Evolutionary conservation across 2,329 filamentous ascomycete species (phyloP), one percentile per base, ranked within the genome.

Genomic region (Sclerotinia minor): DNA sequence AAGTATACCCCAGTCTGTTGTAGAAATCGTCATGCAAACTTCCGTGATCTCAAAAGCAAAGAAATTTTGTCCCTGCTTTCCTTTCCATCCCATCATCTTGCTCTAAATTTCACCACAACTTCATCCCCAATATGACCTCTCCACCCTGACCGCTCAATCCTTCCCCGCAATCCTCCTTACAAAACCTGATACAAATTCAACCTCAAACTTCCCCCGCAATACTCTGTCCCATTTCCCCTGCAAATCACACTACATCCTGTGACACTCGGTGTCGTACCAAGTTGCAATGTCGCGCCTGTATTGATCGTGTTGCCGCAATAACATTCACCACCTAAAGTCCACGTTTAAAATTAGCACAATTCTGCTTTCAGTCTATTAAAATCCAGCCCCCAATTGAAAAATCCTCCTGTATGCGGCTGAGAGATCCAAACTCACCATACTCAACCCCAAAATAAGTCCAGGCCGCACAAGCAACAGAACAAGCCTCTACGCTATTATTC

Each of bases 381-480:
- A 21, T n/a, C 26, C 21, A 1, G 21, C 5, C 44, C 44, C 13
- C 15, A 11, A 3, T 6, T 41, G n/a, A 8, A 60, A 50, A 5
- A 1, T 13, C 4, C 1, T 50, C n/a, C 32, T 26, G 17, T 19
- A 3, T 35, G 0, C 3, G 4, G 26, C 2, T 24, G 26, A 19
- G n/a, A 41, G 15, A 50, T 6, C 11, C n/a, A 21, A 26, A 50
- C 59, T 63, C 70, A 45, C 72, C 72, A 69, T 78, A 81, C 65
- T 81, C 79, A 13, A 79, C 76, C 44, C 79, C 79, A 45, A 77
- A 77, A 67, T 76, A 79, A 4, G 68, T 75, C 58, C 76, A 80
- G 1, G 70, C 73, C 1, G 67, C 61, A 63, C 75, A 78, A 24
- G 73, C 69, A 1, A 69, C 60, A 7, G 69, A 71, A 65, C 77